phyloP scores from a whole-genome alignment of 140 eudicot species.

The Bidens hawaiensis region DNA sequence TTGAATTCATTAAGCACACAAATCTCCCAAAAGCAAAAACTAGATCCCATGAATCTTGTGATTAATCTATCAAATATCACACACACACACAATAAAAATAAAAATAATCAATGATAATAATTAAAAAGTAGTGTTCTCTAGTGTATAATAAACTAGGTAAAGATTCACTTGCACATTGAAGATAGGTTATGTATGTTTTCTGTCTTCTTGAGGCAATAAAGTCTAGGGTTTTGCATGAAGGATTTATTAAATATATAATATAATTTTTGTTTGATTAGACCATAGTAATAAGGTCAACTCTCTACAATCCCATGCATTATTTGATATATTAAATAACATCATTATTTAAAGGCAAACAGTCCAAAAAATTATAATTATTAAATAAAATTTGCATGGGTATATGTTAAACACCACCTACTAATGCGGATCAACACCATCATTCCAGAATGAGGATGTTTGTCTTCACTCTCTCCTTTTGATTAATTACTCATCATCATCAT shows the following conservation, averaged over 20 bases:
- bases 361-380: conserved; percentile 22
- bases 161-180: conserved; percentile 31
- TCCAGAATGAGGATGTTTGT: conserved; percentile 61
- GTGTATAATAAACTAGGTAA: conserved; percentile 1
- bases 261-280: conserved; percentile 36
- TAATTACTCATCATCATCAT: conserved; percentile 1
- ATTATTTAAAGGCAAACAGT: conserved; percentile 15
- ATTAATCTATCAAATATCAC: background rate
- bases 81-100: background rate
- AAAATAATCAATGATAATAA: no score
- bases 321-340: background rate
- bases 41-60: background rate
- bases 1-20: background rate
- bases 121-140: background rate
- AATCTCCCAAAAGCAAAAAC: background rate
- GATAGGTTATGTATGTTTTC: conserved; percentile 23
- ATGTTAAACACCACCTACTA: conserved; percentile 43
- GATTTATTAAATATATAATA: conserved; percentile 20
- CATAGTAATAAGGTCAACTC: conserved; percentile 45
- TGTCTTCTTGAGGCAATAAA: conserved; percentile 36
- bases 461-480: conserved; percentile 22
- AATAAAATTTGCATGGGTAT: conserved; percentile 36
- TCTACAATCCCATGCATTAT: conserved; percentile 36
- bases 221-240: conserved; percentile 40
- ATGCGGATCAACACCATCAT: conserved; percentile 60